Conservation (phyloP, 2,329 filamentous ascomycete genomes). For the Colletotrichum acutatum region DNA sequence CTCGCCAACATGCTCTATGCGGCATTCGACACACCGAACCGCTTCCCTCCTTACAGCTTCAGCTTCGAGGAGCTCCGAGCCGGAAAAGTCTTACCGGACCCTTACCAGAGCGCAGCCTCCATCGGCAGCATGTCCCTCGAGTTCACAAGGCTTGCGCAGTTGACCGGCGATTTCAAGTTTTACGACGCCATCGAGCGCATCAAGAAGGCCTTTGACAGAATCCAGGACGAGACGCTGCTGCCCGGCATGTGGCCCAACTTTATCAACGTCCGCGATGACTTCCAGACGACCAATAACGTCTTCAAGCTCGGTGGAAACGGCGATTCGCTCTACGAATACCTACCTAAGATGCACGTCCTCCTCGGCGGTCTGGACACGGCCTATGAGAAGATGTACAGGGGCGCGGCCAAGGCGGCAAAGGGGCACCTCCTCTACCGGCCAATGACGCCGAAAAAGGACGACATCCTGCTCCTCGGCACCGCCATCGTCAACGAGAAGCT, state of each 20-base stretch:
- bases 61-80: conserved; percentile 33
- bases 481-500: conserved; percentile 40
- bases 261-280: conserved; percentile 67
- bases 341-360: conserved; percentile 62
- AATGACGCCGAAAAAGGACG: conserved; percentile 62
- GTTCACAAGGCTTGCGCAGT: conserved; percentile 77
- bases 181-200: conserved; percentile 78
- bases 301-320: conserved; percentile 53
- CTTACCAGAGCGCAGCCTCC: conserved; percentile 54
- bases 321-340: conserved; percentile 56
- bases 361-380: conserved; percentile 65
- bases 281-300: conserved; percentile 42
- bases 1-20: conserved; percentile 73
- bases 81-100: conserved; percentile 25
- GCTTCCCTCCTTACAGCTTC: conserved; percentile 62
- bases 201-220: conserved; percentile 72
- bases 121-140: conserved; percentile 77
- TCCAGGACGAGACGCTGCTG: conserved; percentile 73
- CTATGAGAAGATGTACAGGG: conserved; percentile 68
- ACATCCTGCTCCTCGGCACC: conserved; percentile 65
- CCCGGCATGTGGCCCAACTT: conserved; percentile 80
- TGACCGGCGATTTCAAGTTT: conserved; percentile 79
- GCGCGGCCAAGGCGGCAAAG: conserved; percentile 65
- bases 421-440: conserved; percentile 72
- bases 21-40: conserved; percentile 75